Evolutionary conservation across 2,329 filamentous ascomycete genomes (phyloP).

Genomic region (Penicillium sclerotiorum): DNA sequence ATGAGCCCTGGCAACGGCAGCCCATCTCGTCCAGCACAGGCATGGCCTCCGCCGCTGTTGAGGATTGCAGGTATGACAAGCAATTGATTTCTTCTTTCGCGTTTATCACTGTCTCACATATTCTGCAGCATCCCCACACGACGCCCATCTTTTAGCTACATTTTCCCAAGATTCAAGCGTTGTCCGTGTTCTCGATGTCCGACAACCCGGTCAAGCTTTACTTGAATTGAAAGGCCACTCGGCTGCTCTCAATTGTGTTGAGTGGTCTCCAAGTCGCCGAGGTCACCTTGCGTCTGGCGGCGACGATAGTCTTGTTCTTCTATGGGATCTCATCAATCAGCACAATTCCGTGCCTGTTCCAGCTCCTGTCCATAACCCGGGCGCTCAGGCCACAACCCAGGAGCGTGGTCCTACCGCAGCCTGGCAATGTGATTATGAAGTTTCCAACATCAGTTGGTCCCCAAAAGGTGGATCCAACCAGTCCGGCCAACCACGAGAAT

Average conservation of each 20-base stretch:
- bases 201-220: conserved; percentile 92
- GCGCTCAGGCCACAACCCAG: conserved; percentile 33
- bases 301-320: conserved; percentile 86
- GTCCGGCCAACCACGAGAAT: conserved; percentile 39
- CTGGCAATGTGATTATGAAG: conserved; percentile 51
- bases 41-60: conserved; percentile 62
- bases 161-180: conserved; percentile 92
- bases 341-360: conserved; percentile 51
- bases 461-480: conserved; percentile 42
- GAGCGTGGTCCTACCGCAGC: conserved; percentile 49
- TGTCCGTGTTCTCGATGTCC: conserved; percentile 92
- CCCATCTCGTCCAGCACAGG: conserved; percentile 68
- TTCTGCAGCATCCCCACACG: conserved; percentile 77
- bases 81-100: neutral
- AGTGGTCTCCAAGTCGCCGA: conserved; percentile 88
- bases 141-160: conserved; percentile 93
- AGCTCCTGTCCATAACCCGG: conserved; percentile 36
- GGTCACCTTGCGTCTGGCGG: conserved; percentile 89
- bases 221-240: conserved; percentile 89
- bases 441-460: conserved; percentile 52
- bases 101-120: conserved; percentile 12
- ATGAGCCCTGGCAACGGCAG: conserved; percentile 61
- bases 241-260: conserved; percentile 84
- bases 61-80: conserved; percentile 46
- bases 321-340: conserved; percentile 88